A percentile compares a stretch with the other conserved stretches of the same genome.
Conservation (phyloP, 495 filamentous ascomycete species). For the Pyrenula massariospora region DNA sequence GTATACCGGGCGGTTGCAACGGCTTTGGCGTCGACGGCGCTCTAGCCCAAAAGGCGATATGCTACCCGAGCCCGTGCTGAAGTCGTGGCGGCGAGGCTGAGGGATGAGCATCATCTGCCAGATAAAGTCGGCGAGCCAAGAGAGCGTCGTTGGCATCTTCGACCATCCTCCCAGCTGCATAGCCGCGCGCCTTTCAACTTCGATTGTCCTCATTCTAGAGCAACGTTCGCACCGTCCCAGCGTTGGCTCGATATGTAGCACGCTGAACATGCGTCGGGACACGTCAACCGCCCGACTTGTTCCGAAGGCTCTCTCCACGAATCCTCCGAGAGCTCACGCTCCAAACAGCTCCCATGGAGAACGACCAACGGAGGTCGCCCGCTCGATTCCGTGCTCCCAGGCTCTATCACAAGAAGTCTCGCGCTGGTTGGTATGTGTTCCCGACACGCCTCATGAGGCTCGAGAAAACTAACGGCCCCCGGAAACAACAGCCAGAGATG, state of each 20-base stretch:
- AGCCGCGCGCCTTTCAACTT: no score
- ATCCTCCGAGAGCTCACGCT: neutral
- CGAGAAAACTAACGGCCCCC: neutral
- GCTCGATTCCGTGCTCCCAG: neutral
- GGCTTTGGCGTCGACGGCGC: no score
- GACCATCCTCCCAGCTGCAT: neutral
- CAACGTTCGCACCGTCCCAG: neutral
- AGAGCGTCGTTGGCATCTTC: neutral
- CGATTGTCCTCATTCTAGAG: neutral
- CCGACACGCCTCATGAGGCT: neutral
- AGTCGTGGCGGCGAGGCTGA: no score
- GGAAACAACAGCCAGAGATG: conserved; percentile 13
- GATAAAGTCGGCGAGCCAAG: neutral
- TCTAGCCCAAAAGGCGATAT: no score
- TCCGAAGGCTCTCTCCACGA: neutral
- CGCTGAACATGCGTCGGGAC: neutral
- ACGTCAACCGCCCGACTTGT: neutral
- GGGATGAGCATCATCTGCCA: no score
- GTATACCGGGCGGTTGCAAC: no score
- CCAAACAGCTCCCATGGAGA: neutral
- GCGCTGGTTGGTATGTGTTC: conserved; percentile 12
- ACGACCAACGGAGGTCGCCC: neutral
- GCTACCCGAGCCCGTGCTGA: no score
- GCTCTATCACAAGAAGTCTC: conserved; percentile 10
- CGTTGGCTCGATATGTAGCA: neutral